Base-by-base conservation (phyloP, 768 basidiomycete genomes). In the Glaciozyma martinii region DNA sequence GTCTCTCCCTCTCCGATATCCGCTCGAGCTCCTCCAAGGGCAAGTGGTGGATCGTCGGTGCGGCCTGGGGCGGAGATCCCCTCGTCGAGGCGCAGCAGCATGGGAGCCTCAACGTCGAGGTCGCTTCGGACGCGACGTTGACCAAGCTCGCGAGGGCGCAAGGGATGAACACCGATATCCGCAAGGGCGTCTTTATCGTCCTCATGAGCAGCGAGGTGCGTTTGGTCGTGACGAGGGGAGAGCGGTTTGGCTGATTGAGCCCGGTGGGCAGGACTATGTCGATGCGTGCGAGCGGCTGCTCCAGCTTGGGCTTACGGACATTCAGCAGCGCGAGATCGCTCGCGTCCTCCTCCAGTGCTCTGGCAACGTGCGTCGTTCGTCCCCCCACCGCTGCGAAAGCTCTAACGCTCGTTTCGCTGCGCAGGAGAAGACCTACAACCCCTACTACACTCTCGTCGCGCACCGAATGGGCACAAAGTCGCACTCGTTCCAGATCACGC, bases 41-140 rank as follows among this genome's bases (percentile, higher is more conserved):
- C 7, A 95, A 95, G 78, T 98, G 95, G 95, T 98, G 95, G 94
- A 81, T 97, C 3, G 89, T 97, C 43, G 95, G 94, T 23, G 90
- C 94, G 2, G 94, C 89, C 0, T 99, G 94, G 94, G 82, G 82
- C 40, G 93, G 93, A 3, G 86, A 97, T 72, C 93, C 95, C 12
- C 82, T 97, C 5, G 80, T 86, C 25, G 93, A 97, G 21, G 67
- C 64, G 29, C 71, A 64, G n/a, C 6, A 56, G 30, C 1, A 44
- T 27, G 52, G 73, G 76, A 49, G 71, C 53, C 53, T 54, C 53
- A 19, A 33, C 6, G 9, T 21, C 68, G 23, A 71, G 68, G 13
- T 75, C 75, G 52, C 78, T 49, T 72, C 57, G 13, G 68, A 70
- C 29, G 56, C 66, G 44, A 67, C 71, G 56, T 78, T 98, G 40